These are phyloP conservation scores for Apiotrichum sp. DNA, from an alignment of 1,284 basidiomycete genomes.

Conservation along the genomic window DNA sequence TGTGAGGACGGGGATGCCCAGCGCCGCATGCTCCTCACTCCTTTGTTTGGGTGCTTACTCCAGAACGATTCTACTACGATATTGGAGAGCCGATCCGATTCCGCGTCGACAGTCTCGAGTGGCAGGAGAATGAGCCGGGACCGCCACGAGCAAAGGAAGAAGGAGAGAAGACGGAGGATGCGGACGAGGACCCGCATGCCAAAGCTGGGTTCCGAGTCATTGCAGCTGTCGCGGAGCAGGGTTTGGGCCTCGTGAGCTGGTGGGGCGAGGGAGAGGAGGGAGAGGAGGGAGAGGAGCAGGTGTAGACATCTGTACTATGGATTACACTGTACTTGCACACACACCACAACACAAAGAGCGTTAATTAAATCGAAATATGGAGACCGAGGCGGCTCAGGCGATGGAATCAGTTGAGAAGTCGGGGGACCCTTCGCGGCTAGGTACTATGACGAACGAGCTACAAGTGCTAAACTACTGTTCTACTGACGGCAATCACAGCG, in stretches of 20 bases:
- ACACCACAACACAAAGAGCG: too few species aligned
- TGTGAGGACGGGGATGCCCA: too few species aligned
- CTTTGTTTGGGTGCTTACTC: neutral
- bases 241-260: conserved; percentile 62
- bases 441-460: too few species aligned
- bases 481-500: too few species aligned
- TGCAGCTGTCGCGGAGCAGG: conserved; percentile 82
- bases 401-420: too few species aligned
- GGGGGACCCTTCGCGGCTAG: too few species aligned
- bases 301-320: too few species aligned
- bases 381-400: too few species aligned
- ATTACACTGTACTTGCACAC: too few species aligned
- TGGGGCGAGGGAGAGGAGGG: conserved; percentile 47
- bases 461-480: too few species aligned
- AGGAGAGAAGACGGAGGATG: conserved; percentile 1
- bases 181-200: conserved; percentile 11
- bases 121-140: conserved; percentile 85
- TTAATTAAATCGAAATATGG: too few species aligned
- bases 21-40: conserved; percentile 12
- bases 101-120: conserved; percentile 79
- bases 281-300: too few species aligned
- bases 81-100: conserved; percentile 76
- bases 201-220: conserved; percentile 13
- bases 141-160: conserved; percentile 48
- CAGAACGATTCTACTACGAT: conserved; percentile 78